A percentile compares a stretch with the other conserved stretches of the same genome.
phyloP scores from a whole-genome alignment of 495 filamentous ascomycete genomes.

The Podospora pseudoanserina region DNA sequence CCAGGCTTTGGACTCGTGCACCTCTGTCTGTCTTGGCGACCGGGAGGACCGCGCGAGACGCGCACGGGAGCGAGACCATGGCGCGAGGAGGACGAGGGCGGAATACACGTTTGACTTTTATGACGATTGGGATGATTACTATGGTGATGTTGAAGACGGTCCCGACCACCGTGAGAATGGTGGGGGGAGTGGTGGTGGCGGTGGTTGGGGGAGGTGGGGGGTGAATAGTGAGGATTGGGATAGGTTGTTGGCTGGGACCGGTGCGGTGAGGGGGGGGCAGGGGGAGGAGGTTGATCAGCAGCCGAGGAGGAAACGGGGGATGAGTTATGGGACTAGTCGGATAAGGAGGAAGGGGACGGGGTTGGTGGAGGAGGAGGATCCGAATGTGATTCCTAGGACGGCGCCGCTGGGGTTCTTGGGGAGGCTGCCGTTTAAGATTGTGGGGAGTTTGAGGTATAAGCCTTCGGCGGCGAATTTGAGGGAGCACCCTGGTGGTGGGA shows the following conservation, averaged over 20 bases:
- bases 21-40: conserved; percentile 65
- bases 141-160: conserved; percentile 24
- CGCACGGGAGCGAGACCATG: conserved; percentile 51
- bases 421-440: conserved; percentile 79
- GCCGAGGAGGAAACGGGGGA: conserved; percentile 69
- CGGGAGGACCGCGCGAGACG: conserved; percentile 72
- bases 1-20: conserved; percentile 64
- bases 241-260: conserved; percentile 74
- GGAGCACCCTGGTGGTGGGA: conserved; percentile 66
- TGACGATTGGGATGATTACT: conserved; percentile 89
- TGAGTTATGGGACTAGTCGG: conserved; percentile 82
- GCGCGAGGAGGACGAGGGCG: conserved; percentile 56
- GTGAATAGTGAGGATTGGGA: conserved; percentile 83
- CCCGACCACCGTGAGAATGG: conserved; percentile 54
- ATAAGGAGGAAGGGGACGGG: conserved; percentile 63
- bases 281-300: conserved; percentile 53
- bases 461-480: conserved; percentile 87
- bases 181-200: conserved; percentile 36
- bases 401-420: conserved; percentile 82
- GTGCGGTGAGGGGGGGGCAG: conserved; percentile 39
- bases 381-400: conserved; percentile 85
- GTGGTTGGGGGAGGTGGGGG: conserved; percentile 47
- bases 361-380: conserved; percentile 58
- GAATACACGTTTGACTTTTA: conserved; percentile 96
- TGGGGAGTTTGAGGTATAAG: conserved; percentile 78